Conservation (phyloP, 2,329 filamentous ascomycete genomes). For the Exophiala viscosa region DNA sequence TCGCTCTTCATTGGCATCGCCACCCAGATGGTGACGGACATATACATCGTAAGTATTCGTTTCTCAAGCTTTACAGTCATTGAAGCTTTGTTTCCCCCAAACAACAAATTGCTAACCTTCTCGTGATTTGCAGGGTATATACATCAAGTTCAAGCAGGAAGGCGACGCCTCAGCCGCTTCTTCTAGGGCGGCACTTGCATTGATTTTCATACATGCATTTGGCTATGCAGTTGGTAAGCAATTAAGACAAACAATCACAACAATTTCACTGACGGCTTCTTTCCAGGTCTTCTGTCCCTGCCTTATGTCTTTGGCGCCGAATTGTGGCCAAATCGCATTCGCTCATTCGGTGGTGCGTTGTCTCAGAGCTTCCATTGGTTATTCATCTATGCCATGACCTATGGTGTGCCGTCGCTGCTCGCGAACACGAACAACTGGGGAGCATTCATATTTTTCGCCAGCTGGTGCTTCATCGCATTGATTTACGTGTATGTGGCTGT, state of each 20-base stretch:
- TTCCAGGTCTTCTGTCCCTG: constrained; percentile 36
- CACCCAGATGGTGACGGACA: constrained; percentile 41
- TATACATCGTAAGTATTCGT: constrained; percentile 36
- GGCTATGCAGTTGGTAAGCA: constrained; percentile 41
- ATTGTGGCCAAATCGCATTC: constrained; percentile 46
- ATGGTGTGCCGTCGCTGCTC: constrained; percentile 36
- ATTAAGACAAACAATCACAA: not conserved
- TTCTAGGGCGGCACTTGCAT: constrained; percentile 41
- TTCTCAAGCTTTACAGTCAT: too few relatives aligned
- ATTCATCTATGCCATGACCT: constrained; percentile 41
- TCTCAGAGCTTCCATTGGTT: constrained; percentile 43
- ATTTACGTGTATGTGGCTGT: constrained; percentile 41
- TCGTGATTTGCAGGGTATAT: constrained; percentile 27
- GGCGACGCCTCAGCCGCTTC: constrained; percentile 30
- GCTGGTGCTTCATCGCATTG: constrained; percentile 38
- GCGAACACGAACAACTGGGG: constrained; percentile 39
- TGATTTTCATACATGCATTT: constrained; percentile 46
- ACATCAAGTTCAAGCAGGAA: constrained; percentile 36
- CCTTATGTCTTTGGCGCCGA: constrained; percentile 47
- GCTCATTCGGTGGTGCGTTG: constrained; percentile 43
- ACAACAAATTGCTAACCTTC: too few relatives aligned
- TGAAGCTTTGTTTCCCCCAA: too few relatives aligned
- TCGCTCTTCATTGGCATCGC: constrained; percentile 37
- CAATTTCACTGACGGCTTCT: not conserved
- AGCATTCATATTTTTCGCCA: constrained; percentile 43